Evolutionary conservation across 2,329 filamentous ascomycete genomes (phyloP).

Genomic region (Colletotrichum agaves): DNA sequence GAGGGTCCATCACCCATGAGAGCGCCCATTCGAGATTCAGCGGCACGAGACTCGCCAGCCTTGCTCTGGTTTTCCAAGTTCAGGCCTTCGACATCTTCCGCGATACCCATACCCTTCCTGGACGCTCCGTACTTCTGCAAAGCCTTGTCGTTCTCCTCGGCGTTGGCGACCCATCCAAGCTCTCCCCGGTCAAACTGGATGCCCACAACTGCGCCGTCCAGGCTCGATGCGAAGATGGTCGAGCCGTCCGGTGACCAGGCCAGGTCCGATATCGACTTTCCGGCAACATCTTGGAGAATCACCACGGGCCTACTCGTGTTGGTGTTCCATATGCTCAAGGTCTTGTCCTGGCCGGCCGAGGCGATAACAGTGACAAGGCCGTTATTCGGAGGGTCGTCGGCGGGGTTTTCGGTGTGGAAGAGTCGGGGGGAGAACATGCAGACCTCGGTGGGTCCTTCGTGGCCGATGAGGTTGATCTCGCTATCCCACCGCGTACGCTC

Average conservation of each 20-base stretch:
- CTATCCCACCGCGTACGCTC: slow-evolving; percentile 93
- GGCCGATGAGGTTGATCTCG: slow-evolving; percentile 96
- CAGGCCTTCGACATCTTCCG: slow-evolving; percentile 91
- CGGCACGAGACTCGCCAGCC: slow-evolving; percentile 86
- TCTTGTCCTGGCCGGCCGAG: slow-evolving; percentile 96
- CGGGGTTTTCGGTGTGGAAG: slow-evolving; percentile 79
- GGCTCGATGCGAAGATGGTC: slow-evolving; percentile 83
- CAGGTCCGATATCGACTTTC: slow-evolving; percentile 93
- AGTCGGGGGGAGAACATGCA: slow-evolving; percentile 95
- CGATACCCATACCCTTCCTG: slow-evolving; percentile 86
- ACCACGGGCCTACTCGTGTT: slow-evolving; percentile 92
- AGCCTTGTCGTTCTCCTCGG: slow-evolving; percentile 91
- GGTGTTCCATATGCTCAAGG: slow-evolving; percentile 96
- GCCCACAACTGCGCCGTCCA: slow-evolving; percentile 89
- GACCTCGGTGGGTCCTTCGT: slow-evolving; percentile 96
- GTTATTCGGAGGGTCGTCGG: slow-evolving; percentile 59
- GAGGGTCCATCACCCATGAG: slow-evolving; percentile 86
- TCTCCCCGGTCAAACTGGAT: slow-evolving; percentile 87
- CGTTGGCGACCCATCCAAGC: slow-evolving; percentile 85
- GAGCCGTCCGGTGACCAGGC: slow-evolving; percentile 94
- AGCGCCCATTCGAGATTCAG: slow-evolving; percentile 97
- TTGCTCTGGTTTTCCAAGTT: slow-evolving; percentile 92
- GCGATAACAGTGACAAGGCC: slow-evolving; percentile 89
- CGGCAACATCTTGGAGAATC: slow-evolving; percentile 87
- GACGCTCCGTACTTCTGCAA: slow-evolving; percentile 93